Evolutionary conservation across 1,284 basidiomycete genomes (phyloP), one percentile per base, ranked within the genome.

Genomic region (Cutaneotrichosporon sp.): DNA sequence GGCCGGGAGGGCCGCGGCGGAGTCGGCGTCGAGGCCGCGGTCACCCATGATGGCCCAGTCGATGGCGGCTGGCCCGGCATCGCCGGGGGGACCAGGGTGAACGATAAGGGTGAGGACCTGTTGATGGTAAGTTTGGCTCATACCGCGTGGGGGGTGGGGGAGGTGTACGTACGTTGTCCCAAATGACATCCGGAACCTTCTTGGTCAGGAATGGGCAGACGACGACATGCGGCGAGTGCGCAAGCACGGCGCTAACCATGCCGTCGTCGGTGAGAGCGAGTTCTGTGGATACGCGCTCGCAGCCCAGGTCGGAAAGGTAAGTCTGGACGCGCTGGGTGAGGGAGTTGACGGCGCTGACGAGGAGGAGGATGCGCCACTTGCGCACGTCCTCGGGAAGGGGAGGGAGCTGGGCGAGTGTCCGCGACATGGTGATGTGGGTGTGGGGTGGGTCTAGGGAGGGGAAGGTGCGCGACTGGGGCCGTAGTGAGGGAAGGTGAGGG

Each of bases 1-100:
- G 6, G 65, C 49, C 8, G 67, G 51, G 8, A 81, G 68, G 7
- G 77, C 75, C n/a, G 69, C 56, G 25, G 76, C 59, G 0, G 77
- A 65, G 43, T 77, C 71, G 20, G 69, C 27, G 27, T 71, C 63
- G 33, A 69, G 56, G 18, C 81, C 81, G 55, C 72, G 69, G 65
- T 82, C 81, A 16, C 81, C 81, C 58, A 81, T 69, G 20, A 82
- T 67, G 29, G 75, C 78, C 79, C 81, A 81, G 67, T 82, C 81
- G 59, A 82, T 74, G 6, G 81, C 79, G 1, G 81, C 81, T 8
- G 81, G 81, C 16, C 81, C 81, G 0, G 78, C 81, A 67, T 82
- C 81, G 1, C 81, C 81, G 0, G 81, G 81, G 4, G 81, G 79
- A 18, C 81, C 81, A 9, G 81, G 81, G 67, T 82, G 81, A 4